phyloP scores from a whole-genome alignment of 139 green algal species.

The Chlorella vulgaris region DNA sequence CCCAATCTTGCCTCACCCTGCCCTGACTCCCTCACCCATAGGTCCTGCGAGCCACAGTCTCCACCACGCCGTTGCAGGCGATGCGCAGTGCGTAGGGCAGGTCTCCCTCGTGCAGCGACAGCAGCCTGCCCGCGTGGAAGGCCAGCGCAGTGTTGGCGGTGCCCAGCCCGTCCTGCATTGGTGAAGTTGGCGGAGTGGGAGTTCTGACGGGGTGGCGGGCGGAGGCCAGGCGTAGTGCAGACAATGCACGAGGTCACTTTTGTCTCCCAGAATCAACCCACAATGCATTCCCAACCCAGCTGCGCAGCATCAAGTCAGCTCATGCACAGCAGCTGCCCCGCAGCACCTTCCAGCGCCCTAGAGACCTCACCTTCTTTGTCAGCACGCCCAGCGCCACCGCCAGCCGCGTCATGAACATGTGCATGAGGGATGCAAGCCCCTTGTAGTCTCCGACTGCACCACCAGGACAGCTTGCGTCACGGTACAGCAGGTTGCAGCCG shows the following conservation, averaged over 20 bases:
- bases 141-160: constrained; percentile 74
- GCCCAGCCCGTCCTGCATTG: constrained; percentile 1
- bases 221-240: neutral
- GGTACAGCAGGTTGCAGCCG: neutral
- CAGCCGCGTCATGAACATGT: constrained; percentile 28
- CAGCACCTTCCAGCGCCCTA: neutral
- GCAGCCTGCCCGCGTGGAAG: constrained; percentile 67
- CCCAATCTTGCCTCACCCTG: neutral
- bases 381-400: neutral
- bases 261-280: neutral
- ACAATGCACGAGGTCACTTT: neutral
- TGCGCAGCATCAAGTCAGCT: neutral
- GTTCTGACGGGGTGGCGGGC: neutral
- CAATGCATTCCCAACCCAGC: neutral
- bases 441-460: constrained; percentile 37
- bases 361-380: neutral
- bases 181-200: neutral
- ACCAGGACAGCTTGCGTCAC: too few relatives aligned
- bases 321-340: neutral
- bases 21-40: constrained; percentile 5
- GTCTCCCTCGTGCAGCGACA: constrained; percentile 80
- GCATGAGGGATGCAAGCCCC: constrained; percentile 16
- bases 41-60: constrained; percentile 65
- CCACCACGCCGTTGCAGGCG: constrained; percentile 53
- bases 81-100: constrained; percentile 61